Percentiles rank a stretch among this genome's conserved stretches.
Conservation (phyloP, 164 flowering plant species). For the Pachysandra terminalis region DNA sequence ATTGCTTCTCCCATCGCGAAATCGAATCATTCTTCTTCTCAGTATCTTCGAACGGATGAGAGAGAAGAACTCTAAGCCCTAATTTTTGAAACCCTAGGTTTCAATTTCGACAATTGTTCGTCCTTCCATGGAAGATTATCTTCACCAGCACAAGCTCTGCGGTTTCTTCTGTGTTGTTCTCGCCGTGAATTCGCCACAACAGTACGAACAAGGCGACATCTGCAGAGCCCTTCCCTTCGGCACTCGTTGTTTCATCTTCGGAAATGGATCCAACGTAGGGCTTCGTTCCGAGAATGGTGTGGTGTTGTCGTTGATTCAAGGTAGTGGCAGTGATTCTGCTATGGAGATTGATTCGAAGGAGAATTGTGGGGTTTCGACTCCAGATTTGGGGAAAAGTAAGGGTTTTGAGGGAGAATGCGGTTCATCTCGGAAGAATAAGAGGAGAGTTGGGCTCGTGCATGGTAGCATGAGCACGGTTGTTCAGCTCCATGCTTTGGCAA, state of each 20-base stretch:
- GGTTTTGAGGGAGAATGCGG: conserved; percentile 6
- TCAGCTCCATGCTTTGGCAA: conserved; percentile 47
- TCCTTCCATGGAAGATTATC: conserved; percentile 4
- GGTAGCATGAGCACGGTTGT: conserved; percentile 59
- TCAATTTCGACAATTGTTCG: background rate
- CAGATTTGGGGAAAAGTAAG: conserved; percentile 13
- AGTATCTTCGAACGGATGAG: background rate
- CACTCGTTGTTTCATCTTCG: conserved; percentile 15
- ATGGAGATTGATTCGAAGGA: conserved; percentile 6
- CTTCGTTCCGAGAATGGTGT: conserved; percentile 24
- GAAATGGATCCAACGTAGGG: conserved; percentile 14
- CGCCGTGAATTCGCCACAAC: conserved; percentile 20
- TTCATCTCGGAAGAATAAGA: conserved; percentile 29
- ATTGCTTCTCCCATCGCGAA: no score
- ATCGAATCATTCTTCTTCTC: background rate
- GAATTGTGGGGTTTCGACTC: background rate
- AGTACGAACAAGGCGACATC: background rate
- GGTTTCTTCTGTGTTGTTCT: conserved; percentile 61
- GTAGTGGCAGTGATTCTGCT: background rate
- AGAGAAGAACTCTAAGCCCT: background rate
- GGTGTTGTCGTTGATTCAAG: conserved; percentile 5
- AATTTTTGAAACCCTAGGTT: background rate
- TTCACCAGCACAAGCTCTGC: conserved; percentile 50
- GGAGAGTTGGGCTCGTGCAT: conserved; percentile 38
- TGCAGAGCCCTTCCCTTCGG: conserved; percentile 18